These are phyloP conservation scores for Schoenoplectus tabernaemontani DNA, from an alignment of 202 grass and related monocot species.

Conservation along the genomic window DNA sequence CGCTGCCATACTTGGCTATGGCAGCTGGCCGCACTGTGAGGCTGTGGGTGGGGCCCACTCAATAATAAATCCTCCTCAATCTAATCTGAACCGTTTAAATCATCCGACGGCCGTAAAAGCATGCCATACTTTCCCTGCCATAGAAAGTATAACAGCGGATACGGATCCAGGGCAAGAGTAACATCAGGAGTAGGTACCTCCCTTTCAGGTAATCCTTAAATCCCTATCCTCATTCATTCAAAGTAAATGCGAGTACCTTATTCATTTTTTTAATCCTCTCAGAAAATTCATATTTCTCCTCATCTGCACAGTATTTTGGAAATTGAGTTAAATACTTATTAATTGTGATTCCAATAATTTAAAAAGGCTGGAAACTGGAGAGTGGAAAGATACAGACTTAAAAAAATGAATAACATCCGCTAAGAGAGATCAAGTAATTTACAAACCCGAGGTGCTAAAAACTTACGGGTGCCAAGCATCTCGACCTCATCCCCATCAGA, in stretches of 20 bases:
- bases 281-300: background rate
- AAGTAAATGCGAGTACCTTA: background rate
- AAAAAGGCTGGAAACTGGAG: background rate
- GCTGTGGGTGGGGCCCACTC: no score
- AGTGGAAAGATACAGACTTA: background rate
- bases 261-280: background rate
- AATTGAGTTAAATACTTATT: background rate
- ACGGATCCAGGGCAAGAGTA: no score
- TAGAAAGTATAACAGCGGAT: no score
- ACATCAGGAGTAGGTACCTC: no score
- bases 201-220: background rate
- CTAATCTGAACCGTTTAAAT: no score
- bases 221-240: background rate
- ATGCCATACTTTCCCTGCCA: no score
- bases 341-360: background rate
- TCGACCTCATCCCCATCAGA: background rate
- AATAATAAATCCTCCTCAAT: no score
- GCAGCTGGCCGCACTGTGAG: no score
- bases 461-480: background rate
- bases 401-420: background rate
- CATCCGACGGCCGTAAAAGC: no score
- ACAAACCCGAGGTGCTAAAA: background rate
- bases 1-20: no score
- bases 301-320: background rate
- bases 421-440: background rate